Evolutionary conservation across 192 early-diverging fungal species (phyloP).

Genomic region (Backusella tuberculispora): DNA sequence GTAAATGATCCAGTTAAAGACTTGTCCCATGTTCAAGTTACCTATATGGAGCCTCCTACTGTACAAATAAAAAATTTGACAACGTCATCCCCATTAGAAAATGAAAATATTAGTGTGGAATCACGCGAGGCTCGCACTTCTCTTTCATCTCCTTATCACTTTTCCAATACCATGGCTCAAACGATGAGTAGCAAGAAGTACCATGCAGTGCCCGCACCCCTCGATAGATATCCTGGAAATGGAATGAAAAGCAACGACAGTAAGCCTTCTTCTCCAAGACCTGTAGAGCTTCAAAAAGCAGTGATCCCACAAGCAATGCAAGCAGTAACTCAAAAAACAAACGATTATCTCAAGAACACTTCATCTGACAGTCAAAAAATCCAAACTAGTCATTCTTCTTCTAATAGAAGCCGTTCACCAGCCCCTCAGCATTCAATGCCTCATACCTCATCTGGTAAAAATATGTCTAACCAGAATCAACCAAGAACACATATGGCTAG

Average conservation of each 20-base stretch:
- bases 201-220: background rate
- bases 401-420: background rate
- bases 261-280: slow-evolving; percentile 25
- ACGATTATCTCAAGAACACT: slow-evolving; percentile 20
- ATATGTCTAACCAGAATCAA: background rate
- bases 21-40: slow-evolving; percentile 24
- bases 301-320: slow-evolving; percentile 35
- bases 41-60: slow-evolving; percentile 30
- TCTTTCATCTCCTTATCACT: background rate
- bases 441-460: slow-evolving; percentile 15
- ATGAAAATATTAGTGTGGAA: background rate
- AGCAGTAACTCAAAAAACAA: slow-evolving; percentile 30
- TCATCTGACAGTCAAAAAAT: slow-evolving; percentile 5
- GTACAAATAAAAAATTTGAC: slow-evolving; percentile 1
- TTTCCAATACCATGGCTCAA: background rate
- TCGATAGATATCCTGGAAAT: background rate
- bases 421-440: slow-evolving; percentile 18
- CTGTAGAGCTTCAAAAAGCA: slow-evolving; percentile 32
- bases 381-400: background rate
- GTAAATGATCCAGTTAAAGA: slow-evolving; percentile 17
- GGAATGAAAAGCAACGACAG: slow-evolving; percentile 12
- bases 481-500: background rate
- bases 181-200: background rate
- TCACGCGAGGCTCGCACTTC: background rate
- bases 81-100: background rate